Conservation (phyloP, 2,329 filamentous ascomycete genomes). For the Sporothrix phasma region DNA sequence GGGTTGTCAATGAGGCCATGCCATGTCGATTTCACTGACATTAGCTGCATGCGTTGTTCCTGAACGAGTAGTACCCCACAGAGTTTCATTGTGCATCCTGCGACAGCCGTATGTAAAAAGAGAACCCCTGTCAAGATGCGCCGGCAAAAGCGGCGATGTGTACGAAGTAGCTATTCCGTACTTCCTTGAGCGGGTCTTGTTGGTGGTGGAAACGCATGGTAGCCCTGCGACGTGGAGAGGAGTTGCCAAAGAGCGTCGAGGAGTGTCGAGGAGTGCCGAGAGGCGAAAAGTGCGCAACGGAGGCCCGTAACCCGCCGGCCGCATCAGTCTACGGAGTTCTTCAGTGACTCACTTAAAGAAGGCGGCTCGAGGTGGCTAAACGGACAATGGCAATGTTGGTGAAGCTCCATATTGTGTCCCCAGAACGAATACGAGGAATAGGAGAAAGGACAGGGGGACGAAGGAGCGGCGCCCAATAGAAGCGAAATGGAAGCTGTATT, state of each 20-base stretch:
- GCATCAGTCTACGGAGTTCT: too few relatives aligned
- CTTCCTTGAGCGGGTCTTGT: too few relatives aligned
- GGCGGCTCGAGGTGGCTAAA: background rate
- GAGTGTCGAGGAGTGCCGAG: background rate
- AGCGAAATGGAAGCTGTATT: background rate
- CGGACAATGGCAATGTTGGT: background rate
- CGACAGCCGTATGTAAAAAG: background rate
- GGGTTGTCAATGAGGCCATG: too few relatives aligned
- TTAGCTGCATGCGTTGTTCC: background rate
- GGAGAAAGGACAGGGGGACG: background rate
- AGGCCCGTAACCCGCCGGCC: too few relatives aligned
- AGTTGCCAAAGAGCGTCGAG: background rate
- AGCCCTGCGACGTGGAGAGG: background rate
- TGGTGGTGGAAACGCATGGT: background rate
- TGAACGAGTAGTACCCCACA: background rate
- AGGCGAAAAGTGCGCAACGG: background rate
- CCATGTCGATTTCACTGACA: background rate
- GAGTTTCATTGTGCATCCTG: slow-evolving; percentile 7
- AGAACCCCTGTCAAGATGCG: too few relatives aligned
- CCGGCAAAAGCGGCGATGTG: background rate
- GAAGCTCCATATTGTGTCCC: background rate
- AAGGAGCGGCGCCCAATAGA: background rate
- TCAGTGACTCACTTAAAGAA: too few relatives aligned
- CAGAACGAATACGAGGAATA: background rate
- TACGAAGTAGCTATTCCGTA: too few relatives aligned